Evolutionary conservation across 345 rosid species (phyloP).

Genomic region (Anastatica hierochuntica): DNA sequence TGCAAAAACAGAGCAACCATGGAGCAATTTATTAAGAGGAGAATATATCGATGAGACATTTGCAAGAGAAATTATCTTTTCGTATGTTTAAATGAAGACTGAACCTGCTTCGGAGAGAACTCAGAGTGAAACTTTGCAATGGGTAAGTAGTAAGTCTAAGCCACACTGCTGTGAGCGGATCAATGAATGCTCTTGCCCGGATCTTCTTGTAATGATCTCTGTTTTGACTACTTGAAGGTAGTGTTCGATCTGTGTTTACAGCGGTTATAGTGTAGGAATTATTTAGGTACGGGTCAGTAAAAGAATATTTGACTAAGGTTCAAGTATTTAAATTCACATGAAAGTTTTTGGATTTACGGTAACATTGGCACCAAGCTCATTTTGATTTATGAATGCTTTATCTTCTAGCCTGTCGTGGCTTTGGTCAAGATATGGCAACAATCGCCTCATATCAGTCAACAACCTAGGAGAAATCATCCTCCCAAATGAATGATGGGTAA

Average conservation of each 20-base stretch:
- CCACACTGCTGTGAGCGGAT: slow-evolving; percentile 87
- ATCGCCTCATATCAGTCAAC: slow-evolving; percentile 51
- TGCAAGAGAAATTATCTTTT: neutral
- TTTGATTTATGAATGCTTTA: slow-evolving; percentile 66
- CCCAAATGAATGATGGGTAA: slow-evolving; percentile 83
- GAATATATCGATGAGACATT: slow-evolving; percentile 6
- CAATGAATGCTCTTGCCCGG: slow-evolving; percentile 34
- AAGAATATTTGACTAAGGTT: neutral
- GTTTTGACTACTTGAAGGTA: slow-evolving; percentile 89
- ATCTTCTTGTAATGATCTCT: slow-evolving; percentile 49
- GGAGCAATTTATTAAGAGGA: neutral
- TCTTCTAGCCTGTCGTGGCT: slow-evolving; percentile 85
- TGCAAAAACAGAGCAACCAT: slow-evolving; percentile 23
- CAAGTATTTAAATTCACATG: neutral
- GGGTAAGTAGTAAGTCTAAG: slow-evolving; percentile 53
- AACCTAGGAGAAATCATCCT: slow-evolving; percentile 45
- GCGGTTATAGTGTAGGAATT: neutral
- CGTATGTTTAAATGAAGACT: neutral
- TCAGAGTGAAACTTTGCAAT: slow-evolving; percentile 77
- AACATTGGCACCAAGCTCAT: slow-evolving; percentile 76
- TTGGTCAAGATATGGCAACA: slow-evolving; percentile 71
- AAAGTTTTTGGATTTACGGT: slow-evolving; percentile 52
- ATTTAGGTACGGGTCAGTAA: neutral
- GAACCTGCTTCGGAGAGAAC: slow-evolving; percentile 97
- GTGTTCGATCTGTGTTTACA: slow-evolving; percentile 74